phyloP scores from a whole-genome alignment of 192 early-diverging fungal genomes.

The Nowakowskiella sp. region DNA sequence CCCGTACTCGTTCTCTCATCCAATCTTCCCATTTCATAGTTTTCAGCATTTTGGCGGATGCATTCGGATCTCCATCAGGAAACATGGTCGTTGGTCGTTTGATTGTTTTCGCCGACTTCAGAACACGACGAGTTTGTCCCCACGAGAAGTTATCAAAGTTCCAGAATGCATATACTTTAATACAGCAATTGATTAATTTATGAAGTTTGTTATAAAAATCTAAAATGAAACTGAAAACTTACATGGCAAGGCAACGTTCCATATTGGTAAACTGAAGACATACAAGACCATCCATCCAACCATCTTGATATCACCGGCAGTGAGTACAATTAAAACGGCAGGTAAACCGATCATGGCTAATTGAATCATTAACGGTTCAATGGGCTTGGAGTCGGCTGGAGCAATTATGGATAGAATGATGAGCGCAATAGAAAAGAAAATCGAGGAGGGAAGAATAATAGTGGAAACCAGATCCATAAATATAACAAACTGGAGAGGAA shows the following conservation, averaged over 20 bases:
- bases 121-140: constrained; percentile 95
- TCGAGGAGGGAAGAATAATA: not conserved
- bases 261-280: constrained; percentile 68
- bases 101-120: constrained; percentile 90
- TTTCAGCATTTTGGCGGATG: too few species aligned
- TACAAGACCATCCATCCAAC: constrained; percentile 73
- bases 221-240: not conserved
- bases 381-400: not conserved
- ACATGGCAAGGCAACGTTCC: constrained; percentile 77
- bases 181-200: not conserved
- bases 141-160: constrained; percentile 99
- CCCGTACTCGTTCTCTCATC: too few species aligned
- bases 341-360: constrained; percentile 7
- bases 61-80: too few species aligned
- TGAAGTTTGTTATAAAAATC: not conserved
- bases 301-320: constrained; percentile 71
- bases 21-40: too few species aligned
- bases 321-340: constrained; percentile 36
- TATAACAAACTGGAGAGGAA: not conserved
- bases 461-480: not conserved
- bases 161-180: constrained; percentile 98
- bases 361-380: not conserved
- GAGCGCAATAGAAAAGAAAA: not conserved
- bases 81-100: too few species aligned
- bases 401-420: not conserved